Percentiles rank a stretch among this genome's conserved stretches.
phyloP scores from a whole-genome alignment of 1,284 basidiomycete genomes.

The Peniophora sp. region DNA sequence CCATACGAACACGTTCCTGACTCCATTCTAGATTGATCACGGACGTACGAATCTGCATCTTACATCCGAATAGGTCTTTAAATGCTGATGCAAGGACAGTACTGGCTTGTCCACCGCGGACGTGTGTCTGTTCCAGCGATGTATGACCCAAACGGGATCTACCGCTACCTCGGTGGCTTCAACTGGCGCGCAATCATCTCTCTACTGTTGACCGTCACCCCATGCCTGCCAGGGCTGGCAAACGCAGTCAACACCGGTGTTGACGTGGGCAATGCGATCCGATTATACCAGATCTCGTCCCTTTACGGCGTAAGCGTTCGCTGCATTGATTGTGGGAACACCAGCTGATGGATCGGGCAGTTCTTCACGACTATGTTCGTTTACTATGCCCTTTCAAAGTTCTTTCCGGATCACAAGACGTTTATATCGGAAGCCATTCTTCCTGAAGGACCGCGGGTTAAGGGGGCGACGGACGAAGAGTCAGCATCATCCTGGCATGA shows the following conservation, averaged over 20 bases:
- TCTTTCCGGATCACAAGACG: constrained; percentile 54
- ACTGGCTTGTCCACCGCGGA: constrained; percentile 56
- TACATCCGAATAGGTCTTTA: not conserved
- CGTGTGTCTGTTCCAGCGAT: constrained; percentile 59
- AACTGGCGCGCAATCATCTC: constrained; percentile 69
- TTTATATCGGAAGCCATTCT: constrained; percentile 40
- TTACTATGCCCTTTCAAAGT: constrained; percentile 41
- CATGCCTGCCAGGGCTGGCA: constrained; percentile 62
- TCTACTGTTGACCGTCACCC: constrained; percentile 53
- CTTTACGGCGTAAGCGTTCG: constrained; percentile 51
- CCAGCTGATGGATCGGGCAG: constrained; percentile 16
- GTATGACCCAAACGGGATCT: constrained; percentile 61
- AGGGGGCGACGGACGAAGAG: not conserved
- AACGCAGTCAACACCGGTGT: constrained; percentile 56
- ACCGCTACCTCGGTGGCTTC: constrained; percentile 55
- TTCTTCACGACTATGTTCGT: constrained; percentile 33
- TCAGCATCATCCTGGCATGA: not conserved
- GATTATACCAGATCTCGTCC: constrained; percentile 63
- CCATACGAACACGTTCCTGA: not conserved
- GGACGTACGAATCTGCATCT: not conserved
- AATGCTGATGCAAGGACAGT: constrained; percentile 29
- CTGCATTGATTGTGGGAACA: constrained; percentile 23
- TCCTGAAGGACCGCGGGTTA: not conserved
- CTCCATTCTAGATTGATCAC: not conserved
- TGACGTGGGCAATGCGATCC: constrained; percentile 39